Evolutionary conservation across 2,329 filamentous ascomycete genomes (phyloP).

Genomic region (Dactylellina leptospora): DNA sequence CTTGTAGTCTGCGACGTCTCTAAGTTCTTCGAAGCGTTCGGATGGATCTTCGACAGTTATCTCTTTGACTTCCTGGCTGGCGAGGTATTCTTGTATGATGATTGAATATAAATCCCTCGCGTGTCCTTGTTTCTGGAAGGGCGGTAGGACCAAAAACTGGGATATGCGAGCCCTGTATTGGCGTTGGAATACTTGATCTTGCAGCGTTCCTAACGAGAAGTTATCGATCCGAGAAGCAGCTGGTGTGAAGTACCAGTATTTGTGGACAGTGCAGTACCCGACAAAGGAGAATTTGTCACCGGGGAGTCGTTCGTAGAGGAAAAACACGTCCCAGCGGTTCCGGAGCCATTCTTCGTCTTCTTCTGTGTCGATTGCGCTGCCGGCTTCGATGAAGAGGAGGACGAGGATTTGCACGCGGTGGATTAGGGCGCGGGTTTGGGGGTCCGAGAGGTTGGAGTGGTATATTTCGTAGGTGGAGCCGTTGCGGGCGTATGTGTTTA

Average conservation of each 20-base stretch:
- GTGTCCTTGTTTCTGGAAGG: conserved; percentile 82
- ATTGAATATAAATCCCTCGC: conserved; percentile 81
- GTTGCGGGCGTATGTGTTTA: conserved; percentile 70
- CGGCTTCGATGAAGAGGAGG: conserved; percentile 90
- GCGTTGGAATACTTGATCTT: conserved; percentile 60
- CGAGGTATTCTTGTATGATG: conserved; percentile 76
- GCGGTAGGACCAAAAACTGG: conserved; percentile 89
- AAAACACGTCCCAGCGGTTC: conserved; percentile 90
- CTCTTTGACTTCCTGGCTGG: conserved; percentile 75
- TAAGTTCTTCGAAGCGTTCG: conserved; percentile 80
- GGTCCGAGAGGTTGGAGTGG: conserved; percentile 77
- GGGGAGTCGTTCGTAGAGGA: conserved; percentile 68
- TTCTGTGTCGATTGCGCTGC: conserved; percentile 76
- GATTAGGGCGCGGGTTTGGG: conserved; percentile 72
- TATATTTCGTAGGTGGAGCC: conserved; percentile 79
- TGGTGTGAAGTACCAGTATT: conserved; percentile 72
- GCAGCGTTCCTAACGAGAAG: conserved; percentile 62
- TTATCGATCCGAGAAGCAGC: background rate
- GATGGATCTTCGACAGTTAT: conserved; percentile 95
- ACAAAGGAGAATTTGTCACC: conserved; percentile 79
- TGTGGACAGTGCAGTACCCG: conserved; percentile 89
- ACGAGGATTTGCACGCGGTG: conserved; percentile 84
- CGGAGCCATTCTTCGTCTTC: conserved; percentile 73
- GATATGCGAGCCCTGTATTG: conserved; percentile 71
- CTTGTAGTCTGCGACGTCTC: conserved; percentile 76